These are phyloP conservation scores for Xerocomellus dryophilus DNA, from an alignment of 768 basidiomycete genomes.

Conservation along the genomic window DNA sequence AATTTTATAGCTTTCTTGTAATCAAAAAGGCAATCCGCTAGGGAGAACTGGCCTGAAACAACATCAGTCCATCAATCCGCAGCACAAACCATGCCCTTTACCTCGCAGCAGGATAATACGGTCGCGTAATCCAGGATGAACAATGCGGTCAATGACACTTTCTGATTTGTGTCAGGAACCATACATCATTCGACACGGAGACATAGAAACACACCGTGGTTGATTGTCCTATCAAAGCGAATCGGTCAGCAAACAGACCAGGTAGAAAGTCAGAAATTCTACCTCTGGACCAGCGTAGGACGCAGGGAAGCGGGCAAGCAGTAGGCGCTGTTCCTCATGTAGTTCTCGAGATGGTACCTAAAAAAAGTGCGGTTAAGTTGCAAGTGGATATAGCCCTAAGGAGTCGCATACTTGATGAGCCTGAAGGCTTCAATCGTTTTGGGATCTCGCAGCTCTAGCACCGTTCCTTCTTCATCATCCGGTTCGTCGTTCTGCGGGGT, in stretches of 20 bases:
- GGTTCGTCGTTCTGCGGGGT: conserved; percentile 41
- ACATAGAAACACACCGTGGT: conserved; percentile 61
- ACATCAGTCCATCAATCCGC: conserved; percentile 5
- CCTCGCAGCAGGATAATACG: conserved; percentile 87
- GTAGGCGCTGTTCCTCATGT: conserved; percentile 79
- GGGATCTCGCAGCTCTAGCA: conserved; percentile 45
- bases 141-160: conserved; percentile 85
- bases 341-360: conserved; percentile 92
- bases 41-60: conserved; percentile 64
- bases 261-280: conserved; percentile 11
- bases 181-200: background rate
- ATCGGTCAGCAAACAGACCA: conserved; percentile 1
- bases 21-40: conserved; percentile 77
- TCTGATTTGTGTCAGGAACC: conserved; percentile 45
- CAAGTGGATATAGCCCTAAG: background rate
- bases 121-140: conserved; percentile 87
- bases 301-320: conserved; percentile 84
- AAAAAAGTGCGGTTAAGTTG: background rate
- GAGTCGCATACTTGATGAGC: conserved; percentile 65
- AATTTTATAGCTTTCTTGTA: conserved; percentile 66
- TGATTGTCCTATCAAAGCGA: conserved; percentile 57
- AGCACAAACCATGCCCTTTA: conserved; percentile 29
- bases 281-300: conserved; percentile 87
- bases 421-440: conserved; percentile 79
- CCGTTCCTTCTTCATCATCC: conserved; percentile 50